phyloP scores from a whole-genome alignment of 2,329 filamentous ascomycete species.

The Botryotinia narcissicola region DNA sequence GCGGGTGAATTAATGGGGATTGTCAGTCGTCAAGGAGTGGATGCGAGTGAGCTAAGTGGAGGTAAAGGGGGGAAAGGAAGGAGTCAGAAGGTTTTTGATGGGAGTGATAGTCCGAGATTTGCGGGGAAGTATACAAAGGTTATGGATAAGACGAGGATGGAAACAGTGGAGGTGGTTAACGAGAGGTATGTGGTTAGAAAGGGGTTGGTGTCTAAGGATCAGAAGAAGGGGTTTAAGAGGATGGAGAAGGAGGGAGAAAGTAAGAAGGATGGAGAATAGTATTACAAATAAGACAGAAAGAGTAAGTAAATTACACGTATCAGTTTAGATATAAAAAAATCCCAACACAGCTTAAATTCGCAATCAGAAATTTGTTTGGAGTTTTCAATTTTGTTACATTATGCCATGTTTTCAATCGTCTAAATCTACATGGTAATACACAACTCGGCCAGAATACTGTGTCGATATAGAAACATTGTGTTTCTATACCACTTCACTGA shows the following conservation, averaged over 20 bases:
- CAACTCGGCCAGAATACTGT: neutral
- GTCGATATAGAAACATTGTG: neutral
- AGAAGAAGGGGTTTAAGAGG: constrained; percentile 18
- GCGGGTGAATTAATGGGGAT: constrained; percentile 70
- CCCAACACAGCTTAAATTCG: neutral
- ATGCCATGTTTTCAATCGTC: neutral
- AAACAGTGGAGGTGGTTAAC: constrained; percentile 55
- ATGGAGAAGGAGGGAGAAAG: neutral
- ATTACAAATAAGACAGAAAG: neutral
- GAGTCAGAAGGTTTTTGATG: constrained; percentile 50
- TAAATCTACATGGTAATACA: neutral
- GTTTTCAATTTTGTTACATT: neutral
- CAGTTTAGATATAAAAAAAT: neutral
- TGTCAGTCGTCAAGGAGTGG: constrained; percentile 45
- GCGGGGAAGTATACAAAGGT: constrained; percentile 56
- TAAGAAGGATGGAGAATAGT: neutral
- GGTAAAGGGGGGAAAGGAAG: constrained; percentile 39
- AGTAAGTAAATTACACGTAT: no score
- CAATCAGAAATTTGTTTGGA: neutral
- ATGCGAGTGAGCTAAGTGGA: constrained; percentile 30
- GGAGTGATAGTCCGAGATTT: constrained; percentile 51
- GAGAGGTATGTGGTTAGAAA: constrained; percentile 60
- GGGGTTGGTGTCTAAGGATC: constrained; percentile 45
- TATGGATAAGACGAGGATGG: constrained; percentile 49
- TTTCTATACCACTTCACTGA: neutral